These are phyloP conservation scores for Pharnaceum exiguum DNA, from an alignment of 148 eudicot genomes.

Conservation along the genomic window DNA sequence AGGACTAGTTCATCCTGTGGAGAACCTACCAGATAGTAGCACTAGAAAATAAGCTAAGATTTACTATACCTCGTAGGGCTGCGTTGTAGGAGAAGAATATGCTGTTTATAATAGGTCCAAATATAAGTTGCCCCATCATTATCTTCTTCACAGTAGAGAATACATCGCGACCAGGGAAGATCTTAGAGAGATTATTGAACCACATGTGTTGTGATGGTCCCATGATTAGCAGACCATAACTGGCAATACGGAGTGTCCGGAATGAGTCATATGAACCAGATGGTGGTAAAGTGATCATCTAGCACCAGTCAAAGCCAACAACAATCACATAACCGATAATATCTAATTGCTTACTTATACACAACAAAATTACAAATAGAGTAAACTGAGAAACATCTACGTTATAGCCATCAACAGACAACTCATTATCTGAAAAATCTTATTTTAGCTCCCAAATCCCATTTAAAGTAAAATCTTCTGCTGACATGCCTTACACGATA, in stretches of 20 bases:
- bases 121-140: conserved; percentile 47
- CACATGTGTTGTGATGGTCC: conserved; percentile 75
- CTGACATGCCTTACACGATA: too few species aligned
- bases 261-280: conserved; percentile 41
- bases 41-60: background rate
- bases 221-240: conserved; percentile 56
- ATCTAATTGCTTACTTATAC: background rate
- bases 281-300: conserved; percentile 55
- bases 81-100: conserved; percentile 78
- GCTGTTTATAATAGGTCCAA: conserved; percentile 55
- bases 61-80: conserved; percentile 54
- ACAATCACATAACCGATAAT: background rate
- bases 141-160: conserved; percentile 57
- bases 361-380: background rate
- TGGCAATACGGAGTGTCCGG: conserved; percentile 55
- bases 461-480: too few species aligned
- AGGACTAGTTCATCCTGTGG: background rate
- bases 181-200: conserved; percentile 57
- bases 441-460: too few species aligned
- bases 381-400: too few species aligned
- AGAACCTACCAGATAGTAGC: background rate
- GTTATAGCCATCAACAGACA: too few species aligned
- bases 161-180: conserved; percentile 50
- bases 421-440: too few species aligned
- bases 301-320: conserved; percentile 7